Evolutionary conservation across 2,329 filamentous ascomycete species (phyloP), one percentile per base, ranked within the genome.

Genomic region (Stagonosporopsis rhizophila): DNA sequence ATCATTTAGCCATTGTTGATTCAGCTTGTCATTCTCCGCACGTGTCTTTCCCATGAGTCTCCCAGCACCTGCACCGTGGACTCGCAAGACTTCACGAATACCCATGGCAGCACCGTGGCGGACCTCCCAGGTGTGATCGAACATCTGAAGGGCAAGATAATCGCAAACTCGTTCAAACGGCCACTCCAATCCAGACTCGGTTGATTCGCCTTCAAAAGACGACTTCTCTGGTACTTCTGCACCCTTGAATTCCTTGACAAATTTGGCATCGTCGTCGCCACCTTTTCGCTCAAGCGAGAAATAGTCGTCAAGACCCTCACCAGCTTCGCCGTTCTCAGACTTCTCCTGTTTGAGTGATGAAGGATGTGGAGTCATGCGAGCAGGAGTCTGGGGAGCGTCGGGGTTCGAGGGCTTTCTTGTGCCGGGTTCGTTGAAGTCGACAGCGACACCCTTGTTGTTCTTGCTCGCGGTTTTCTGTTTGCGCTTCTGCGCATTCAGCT

Each of bases 31-130:
- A 70, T 99, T 99, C 67, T 96, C 88, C 25, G 78, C 70, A 61
- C 87, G 85, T 9, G 84, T 83, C 73, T 89, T 94, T 57, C 87
- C 89, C 58, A 83, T 86, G 53, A 87, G 74, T 48, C 94, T 88
- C 34, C 95, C 96, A 54, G 95, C 94, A 53, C 94, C 95, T 47
- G 82, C 86, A 39, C 95, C 95, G 70, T 99, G 95, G n/a, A 92
- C 90, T 59, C 94, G 88, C 47, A 97, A 83, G 17, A 99, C 87
- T 76, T 99, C 95, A 69, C 95, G 87, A 34, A 99, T 81, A 11
- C 92, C 95, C 89, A 99, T 95, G 14, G 95, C 93, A 52, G 96
- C 95, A 68, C 95, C 95, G 74, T 99, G 95, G 15, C 95, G 89
- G 7, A 93, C 92, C 76, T 99, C 95, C 96, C 95, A 99, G 44